Base-by-base conservation (phyloP, 2,329 filamentous ascomycete species). In the Alternaria triticimaculans region DNA sequence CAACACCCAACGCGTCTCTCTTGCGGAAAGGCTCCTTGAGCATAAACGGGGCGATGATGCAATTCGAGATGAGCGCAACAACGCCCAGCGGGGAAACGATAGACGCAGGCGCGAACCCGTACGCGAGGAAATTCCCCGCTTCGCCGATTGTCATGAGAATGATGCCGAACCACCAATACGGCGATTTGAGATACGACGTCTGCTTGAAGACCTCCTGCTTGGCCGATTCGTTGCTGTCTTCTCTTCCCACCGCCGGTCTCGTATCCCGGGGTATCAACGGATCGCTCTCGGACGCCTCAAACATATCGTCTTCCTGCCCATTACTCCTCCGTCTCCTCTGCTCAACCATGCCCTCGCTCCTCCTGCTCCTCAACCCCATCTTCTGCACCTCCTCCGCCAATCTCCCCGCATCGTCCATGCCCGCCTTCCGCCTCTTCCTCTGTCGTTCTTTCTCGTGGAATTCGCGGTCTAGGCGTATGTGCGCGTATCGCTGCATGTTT, bases 21-120 rank as follows among this genome's bases (percentile, higher is more conserved):
- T 86, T 86, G 33, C 96, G 90, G 75, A 99, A 97, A 55, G 85
- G 86, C 82, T 99, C 96, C 76, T 97, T 94, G 69, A 99, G 90
- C 85, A 99, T 90, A 66, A 96, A 89, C 1, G 96, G 96, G 3
- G 96, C 96, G 77, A 99, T 97, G 64, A 99, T 88, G 80, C 96
- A 99, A 81, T 99, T 99, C 48, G 94, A 97, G 49, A 99, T 90
- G 66, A 99, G 84, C 3, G 96, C 96, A 12, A 99, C 96, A n/a
- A 99, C 96, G 10, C 96, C 96, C 6, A 99, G 85, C 0, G 96
- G 96, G 33, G 94, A 97, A 45, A 99, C 96, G 73, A 99, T 97
- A 14, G 96, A 98, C 8, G 96, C 96, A 4, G 96, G 96, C 28
- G 96, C 96, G 78, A 99, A 99, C 23, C 96, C 96, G 76, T 99